Evolutionary conservation across 2,329 filamentous ascomycete species (phyloP), one percentile per base, ranked within the genome.

Genomic region (Ceratocystiopsis brevicomis): DNA sequence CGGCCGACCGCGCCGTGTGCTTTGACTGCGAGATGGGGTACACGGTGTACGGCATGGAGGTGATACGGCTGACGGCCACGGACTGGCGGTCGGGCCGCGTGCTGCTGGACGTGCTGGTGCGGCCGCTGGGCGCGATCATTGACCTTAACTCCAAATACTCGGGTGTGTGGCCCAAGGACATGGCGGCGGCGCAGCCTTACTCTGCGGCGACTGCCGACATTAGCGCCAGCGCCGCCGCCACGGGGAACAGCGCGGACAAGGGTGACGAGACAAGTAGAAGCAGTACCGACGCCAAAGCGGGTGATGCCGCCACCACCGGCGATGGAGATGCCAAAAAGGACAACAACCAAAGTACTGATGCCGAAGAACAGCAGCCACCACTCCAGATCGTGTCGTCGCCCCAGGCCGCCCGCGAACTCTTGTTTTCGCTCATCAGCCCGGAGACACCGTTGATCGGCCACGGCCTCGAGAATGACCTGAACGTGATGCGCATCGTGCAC

Each of bases 1-100:
- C 65, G 0, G 53, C 59, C 1, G 62, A 69, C 42, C 71, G 72
- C 34, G 83, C 81, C 3, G 76, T 96, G 12, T 81, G 77, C 49
- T 88, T 98, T 53, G 90, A 98, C 57, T 96, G 90, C 54, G 90
- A 98, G 57, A 98, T 98, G 90, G 84, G 83, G 5, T 96, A 93
- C 56, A 98, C 92, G 0, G 82, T 83, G 1, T 61, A 80, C 41
- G 90, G 92, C 0, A 64, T 96, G 50, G 90, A 98, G 58, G 69
- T 98, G 16, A 78, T 96, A 45, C 83, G 90, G 10, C 61, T 98
- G 3, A 96, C 90, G 0, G 87, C 83, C 6, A 79, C 88, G 4
- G 76, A 79, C 11, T 98, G 90, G 87, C 88, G 88, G 0, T 65
- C 69, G 10, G 81, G 83, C 17, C 71, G 77, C 42, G 69, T 71